These are phyloP conservation scores for Mycosphaerella sp. DNA, from an alignment of 2,329 filamentous ascomycete species.

Conservation along the genomic window DNA sequence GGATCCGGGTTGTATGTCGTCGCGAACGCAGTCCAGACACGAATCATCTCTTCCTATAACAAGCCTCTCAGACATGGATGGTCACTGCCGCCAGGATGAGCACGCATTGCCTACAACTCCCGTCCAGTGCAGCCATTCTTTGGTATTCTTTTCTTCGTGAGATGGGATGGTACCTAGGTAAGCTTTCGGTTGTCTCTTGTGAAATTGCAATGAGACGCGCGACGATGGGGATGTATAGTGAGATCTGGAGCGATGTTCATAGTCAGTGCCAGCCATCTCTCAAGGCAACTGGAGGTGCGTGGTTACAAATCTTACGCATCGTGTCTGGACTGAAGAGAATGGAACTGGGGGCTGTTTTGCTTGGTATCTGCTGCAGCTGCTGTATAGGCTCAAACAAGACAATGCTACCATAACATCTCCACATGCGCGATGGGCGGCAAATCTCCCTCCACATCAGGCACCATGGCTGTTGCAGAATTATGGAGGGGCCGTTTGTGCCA, in stretches of 20 bases:
- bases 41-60: background rate
- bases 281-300: no score
- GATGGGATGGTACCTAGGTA: no score
- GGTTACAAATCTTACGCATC: no score
- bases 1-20: background rate
- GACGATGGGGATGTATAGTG: no score
- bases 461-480: conserved; percentile 15
- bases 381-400: background rate
- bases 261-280: no score
- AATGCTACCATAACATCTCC: conserved; percentile 44
- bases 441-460: conserved; percentile 31
- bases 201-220: no score
- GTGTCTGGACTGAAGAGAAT: no score
- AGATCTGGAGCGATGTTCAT: no score
- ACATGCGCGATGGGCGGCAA: conserved; percentile 39
- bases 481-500: conserved; percentile 48
- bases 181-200: no score
- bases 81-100: background rate
- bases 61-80: background rate
- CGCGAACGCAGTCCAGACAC: background rate
- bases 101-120: background rate
- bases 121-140: background rate
- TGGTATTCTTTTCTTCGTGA: no score
- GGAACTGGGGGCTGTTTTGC: no score
- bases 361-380: background rate